These are phyloP conservation scores for Colletotrichum euphorbiae DNA, from an alignment of 2,329 filamentous ascomycete genomes.

Conservation along the genomic window DNA sequence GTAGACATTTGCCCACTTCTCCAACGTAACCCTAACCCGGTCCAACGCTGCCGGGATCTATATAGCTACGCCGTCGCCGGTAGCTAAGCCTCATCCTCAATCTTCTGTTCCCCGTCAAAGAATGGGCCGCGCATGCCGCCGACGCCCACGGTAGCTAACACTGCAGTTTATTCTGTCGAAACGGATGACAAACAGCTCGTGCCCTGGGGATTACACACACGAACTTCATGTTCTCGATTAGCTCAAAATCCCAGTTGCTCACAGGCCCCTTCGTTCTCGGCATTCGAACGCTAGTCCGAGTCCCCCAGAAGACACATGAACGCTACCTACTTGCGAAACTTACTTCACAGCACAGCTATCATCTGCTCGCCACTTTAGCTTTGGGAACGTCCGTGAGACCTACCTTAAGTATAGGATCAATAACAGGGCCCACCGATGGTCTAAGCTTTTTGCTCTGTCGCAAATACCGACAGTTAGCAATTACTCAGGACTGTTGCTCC, in stretches of 20 bases:
- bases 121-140: slow-evolving; percentile 16
- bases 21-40: slow-evolving; percentile 5
- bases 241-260: background rate
- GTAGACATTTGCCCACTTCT: slow-evolving; percentile 33
- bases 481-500: slow-evolving; percentile 5
- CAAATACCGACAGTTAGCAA: background rate
- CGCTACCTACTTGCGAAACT: slow-evolving; percentile 18
- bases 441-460: slow-evolving; percentile 17
- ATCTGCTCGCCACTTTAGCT: slow-evolving; percentile 34
- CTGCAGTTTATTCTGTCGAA: background rate
- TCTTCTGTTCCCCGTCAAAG: background rate
- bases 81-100: slow-evolving; percentile 22
- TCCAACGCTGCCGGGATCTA: slow-evolving; percentile 6
- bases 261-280: background rate
- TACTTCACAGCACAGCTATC: background rate
- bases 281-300: background rate
- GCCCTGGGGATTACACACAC: background rate
- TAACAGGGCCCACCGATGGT: slow-evolving; percentile 19
- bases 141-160: background rate
- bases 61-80: slow-evolving; percentile 8
- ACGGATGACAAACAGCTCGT: background rate
- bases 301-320: slow-evolving; percentile 2
- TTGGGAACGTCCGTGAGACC: slow-evolving; percentile 29
- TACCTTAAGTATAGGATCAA: slow-evolving; percentile 17
- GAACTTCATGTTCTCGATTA: no score